Conservation (phyloP, 2,329 filamentous ascomycete species). For the Xylariaceae sp. region DNA sequence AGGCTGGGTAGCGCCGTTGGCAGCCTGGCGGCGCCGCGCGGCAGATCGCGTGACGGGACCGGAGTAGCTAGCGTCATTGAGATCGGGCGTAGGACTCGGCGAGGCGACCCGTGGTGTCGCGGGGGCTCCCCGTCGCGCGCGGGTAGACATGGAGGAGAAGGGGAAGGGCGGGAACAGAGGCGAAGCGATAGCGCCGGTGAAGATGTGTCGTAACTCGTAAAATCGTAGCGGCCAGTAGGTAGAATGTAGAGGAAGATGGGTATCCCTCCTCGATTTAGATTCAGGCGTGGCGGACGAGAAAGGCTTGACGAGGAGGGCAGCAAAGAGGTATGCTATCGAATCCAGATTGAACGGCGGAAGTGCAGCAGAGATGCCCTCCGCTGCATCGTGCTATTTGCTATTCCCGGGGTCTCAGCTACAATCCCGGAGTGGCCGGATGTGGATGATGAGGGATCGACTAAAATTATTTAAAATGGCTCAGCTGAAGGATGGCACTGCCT, state of each 20-base stretch:
- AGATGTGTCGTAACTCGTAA: constrained; percentile 43
- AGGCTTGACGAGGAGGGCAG: constrained; percentile 34
- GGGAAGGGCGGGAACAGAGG: constrained; percentile 57
- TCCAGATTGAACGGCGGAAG: constrained; percentile 50
- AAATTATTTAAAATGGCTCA: background rate
- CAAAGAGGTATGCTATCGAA: constrained; percentile 41
- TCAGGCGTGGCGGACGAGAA: constrained; percentile 31
- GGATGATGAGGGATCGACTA: background rate
- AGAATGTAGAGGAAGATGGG: constrained; percentile 41
- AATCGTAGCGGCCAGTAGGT: constrained; percentile 44
- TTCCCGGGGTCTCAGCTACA: constrained; percentile 3
- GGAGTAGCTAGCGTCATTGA: constrained; percentile 53
- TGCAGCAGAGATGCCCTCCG: constrained; percentile 54
- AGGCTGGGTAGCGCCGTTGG: constrained; percentile 42
- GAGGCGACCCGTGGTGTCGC: constrained; percentile 83
- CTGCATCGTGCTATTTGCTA: constrained; percentile 43
- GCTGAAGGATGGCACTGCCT: background rate
- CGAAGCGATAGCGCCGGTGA: constrained; percentile 52
- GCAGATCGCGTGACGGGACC: constrained; percentile 74
- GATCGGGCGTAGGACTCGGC: constrained; percentile 62
- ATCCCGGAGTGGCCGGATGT: constrained; percentile 7
- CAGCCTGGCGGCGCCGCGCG: constrained; percentile 51
- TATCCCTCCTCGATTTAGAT: constrained; percentile 47
- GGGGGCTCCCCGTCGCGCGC: constrained; percentile 55
- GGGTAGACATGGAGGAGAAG: constrained; percentile 46